A percentile compares a stretch with the other conserved stretches of the same genome.
phyloP scores from a whole-genome alignment of 257 asterid genomes.

The Capsicum chinense region DNA sequence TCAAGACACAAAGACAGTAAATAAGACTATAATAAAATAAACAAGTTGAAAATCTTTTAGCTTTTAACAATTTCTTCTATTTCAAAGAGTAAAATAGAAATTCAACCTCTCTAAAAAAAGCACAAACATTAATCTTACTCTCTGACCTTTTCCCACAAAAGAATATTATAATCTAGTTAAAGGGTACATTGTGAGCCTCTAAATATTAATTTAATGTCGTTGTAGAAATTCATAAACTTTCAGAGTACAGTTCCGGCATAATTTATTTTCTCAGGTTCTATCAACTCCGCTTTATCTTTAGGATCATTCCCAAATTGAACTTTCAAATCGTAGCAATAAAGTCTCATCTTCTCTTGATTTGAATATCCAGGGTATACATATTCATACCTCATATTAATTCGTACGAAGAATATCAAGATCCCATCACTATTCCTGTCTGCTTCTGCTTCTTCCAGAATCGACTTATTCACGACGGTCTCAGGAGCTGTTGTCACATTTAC shows the following conservation, averaged over 20 bases:
- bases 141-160: background rate
- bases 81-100: no score
- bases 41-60: no score
- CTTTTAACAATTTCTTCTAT: no score
- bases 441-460: background rate
- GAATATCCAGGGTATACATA: background rate
- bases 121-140: no score
- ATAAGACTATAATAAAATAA: no score
- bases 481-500: background rate
- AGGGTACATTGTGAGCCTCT: background rate
- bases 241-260: background rate
- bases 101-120: no score
- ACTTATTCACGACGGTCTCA: background rate
- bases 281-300: background rate
- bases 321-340: background rate
- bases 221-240: background rate
- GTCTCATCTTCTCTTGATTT: background rate
- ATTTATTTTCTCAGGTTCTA: background rate
- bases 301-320: background rate
- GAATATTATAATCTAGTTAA: background rate
- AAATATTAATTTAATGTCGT: no score
- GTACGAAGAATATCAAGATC: background rate
- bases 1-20: no score
- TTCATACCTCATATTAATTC: background rate
- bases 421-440: background rate